Base-by-base conservation (phyloP, 2,329 filamentous ascomycete species). In the Geosmithia flava region DNA sequence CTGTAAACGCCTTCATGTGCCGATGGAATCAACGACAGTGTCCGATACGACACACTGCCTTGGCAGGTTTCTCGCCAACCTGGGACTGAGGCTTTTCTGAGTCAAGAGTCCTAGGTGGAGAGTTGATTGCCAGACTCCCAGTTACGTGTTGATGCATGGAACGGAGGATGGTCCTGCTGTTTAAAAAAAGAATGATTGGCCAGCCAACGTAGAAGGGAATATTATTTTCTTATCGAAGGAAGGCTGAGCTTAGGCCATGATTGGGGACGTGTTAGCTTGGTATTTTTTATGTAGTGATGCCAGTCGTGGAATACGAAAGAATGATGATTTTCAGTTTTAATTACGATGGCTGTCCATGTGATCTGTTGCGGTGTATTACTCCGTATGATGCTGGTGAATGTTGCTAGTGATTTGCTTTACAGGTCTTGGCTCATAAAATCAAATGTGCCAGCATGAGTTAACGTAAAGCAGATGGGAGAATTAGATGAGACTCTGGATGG, bases 1-100 rank as follows among this genome's bases (percentile, higher is more conserved):
- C 83, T 96, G 77, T 96, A 95, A 80, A 69, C 63, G 41, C 27
- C 46, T 20, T 37, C 40, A 61, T 59, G 60, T 62, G 62, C 62
- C 65, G 62, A 71, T 68, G 67, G 66, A 72, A 64, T 65, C 63
- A 61, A 59, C 62, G 62, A 61, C 64, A 59, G 63, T 68, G 68
- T 64, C 67, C 59, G 59, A 60, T 56, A 61, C 65, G 62, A 63
- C 65, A 61, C 63, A 58, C 55, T 56, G 62, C 56, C 66, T 66
- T 65, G 67, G 65, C 62, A 62, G 63, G 62, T 57, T 62, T 53
- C 52, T 63, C 56, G 55, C 53, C 53, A 61, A 58, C 56, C 60
- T 60, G 52, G 53, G 52, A 56, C 33, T 37, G 56, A 55, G 44
- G 51, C 54, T 54, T 59, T 56, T 53, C 53, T 56, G 51, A 52